These are phyloP conservation scores for Termitomyces sp. DNA, from an alignment of 768 basidiomycete genomes.

Conservation along the genomic window DNA sequence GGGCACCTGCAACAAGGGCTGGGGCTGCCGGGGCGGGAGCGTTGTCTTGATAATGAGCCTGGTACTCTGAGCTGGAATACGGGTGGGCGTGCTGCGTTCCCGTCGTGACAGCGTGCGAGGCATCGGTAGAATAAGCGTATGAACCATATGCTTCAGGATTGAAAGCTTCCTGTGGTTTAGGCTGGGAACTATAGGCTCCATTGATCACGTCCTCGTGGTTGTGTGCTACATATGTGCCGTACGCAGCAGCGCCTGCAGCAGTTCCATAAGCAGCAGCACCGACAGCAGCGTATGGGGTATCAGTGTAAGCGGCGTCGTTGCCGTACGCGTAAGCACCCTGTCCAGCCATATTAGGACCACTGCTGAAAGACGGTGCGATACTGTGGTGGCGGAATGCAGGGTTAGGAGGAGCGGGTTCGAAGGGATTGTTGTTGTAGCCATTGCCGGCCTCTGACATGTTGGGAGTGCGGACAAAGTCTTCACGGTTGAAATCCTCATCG, in stretches of 20 bases:
- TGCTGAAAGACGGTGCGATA: conserved; percentile 24
- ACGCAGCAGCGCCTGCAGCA: not conserved
- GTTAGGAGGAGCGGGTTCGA: conserved; percentile 20
- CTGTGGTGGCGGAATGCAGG: conserved; percentile 25
- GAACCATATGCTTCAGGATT: conserved; percentile 42
- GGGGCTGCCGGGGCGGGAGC: conserved; percentile 12
- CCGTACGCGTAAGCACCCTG: conserved; percentile 31
- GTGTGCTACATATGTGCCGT: conserved; percentile 24
- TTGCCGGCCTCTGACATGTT: conserved; percentile 19
- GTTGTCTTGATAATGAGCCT: conserved; percentile 18
- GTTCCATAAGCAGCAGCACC: not conserved
- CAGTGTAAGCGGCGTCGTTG: conserved; percentile 6
- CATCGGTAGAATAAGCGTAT: conserved; percentile 34
- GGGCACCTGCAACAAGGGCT: conserved; percentile 20
- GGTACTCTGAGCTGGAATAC: conserved; percentile 18
- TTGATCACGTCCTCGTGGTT: conserved; percentile 24
- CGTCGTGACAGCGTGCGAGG: conserved; percentile 26
- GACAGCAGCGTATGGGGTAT: not conserved
- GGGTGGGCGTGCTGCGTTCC: conserved; percentile 23
- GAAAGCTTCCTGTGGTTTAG: conserved; percentile 33
- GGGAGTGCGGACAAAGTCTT: conserved; percentile 19
- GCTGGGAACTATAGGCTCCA: conserved; percentile 40
- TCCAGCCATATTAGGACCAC: conserved; percentile 35
- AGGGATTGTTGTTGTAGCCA: conserved; percentile 21
- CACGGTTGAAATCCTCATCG: conserved; percentile 34